Percentiles rank a stretch among this genome's conserved stretches.
phyloP scores from a whole-genome alignment of 2,329 filamentous ascomycete species.

The Chrysoporthe deuterocubensis region DNA sequence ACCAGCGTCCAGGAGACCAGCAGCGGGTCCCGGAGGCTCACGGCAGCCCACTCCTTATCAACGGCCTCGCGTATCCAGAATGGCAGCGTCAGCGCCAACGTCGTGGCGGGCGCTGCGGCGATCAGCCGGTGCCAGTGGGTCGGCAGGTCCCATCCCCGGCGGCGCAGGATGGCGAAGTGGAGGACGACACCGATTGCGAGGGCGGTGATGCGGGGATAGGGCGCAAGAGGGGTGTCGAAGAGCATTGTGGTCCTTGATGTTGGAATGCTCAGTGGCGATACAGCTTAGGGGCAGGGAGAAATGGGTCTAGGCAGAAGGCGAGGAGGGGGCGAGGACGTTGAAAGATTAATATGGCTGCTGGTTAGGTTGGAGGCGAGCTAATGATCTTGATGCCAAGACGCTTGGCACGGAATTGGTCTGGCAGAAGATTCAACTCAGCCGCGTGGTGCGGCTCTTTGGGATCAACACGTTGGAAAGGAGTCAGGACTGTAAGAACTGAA shows the following conservation, averaged over 20 bases:
- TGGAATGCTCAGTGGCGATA: no score
- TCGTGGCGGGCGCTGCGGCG: constrained; percentile 4
- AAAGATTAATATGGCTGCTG: background rate
- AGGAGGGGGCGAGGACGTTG: background rate
- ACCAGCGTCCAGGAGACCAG: background rate
- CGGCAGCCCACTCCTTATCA: background rate
- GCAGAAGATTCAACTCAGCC: background rate
- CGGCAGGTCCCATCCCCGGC: constrained; percentile 17
- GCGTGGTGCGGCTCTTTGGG: background rate
- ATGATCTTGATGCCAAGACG: background rate
- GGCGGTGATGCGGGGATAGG: background rate
- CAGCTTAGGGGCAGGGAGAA: background rate
- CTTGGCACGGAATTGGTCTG: background rate
- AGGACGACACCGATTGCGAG: constrained; percentile 7
- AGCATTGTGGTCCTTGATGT: background rate
- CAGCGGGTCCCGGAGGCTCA: background rate
- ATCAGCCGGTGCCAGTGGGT: constrained; percentile 10
- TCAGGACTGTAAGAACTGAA: no score
- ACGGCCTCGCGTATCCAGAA: background rate
- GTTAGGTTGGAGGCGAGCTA: background rate
- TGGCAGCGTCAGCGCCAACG: constrained; percentile 6
- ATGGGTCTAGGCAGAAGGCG: background rate
- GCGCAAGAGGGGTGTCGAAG: background rate
- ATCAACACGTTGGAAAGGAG: background rate
- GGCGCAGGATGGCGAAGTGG: constrained; percentile 12